These are phyloP conservation scores for Penicillium sp. DNA, from an alignment of 2,329 filamentous ascomycete genomes.

Conservation along the genomic window DNA sequence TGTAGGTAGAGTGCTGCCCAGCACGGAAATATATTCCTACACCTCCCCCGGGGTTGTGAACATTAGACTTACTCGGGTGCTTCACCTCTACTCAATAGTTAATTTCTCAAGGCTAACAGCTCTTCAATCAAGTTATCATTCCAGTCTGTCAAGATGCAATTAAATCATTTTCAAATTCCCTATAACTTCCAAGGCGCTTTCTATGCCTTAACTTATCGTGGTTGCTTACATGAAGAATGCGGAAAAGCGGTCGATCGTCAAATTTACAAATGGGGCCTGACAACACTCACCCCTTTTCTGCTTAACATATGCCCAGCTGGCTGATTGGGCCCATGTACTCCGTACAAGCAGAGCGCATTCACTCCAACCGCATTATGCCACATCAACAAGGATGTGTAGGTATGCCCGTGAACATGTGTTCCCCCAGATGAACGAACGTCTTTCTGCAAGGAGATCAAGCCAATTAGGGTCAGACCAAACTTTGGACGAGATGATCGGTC, in stretches of 20 bases:
- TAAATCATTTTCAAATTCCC: background rate
- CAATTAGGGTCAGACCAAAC: background rate
- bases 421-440: background rate
- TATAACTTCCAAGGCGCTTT: background rate
- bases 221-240: background rate
- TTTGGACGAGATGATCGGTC: conserved; percentile 7
- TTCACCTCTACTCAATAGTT: no score
- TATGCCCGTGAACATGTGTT: background rate
- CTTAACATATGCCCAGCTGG: background rate
- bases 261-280: background rate
- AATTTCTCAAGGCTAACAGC: no score
- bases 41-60: no score
- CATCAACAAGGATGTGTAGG: background rate
- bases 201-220: background rate
- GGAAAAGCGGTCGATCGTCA: background rate
- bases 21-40: no score
- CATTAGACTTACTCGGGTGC: no score
- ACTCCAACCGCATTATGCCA: background rate
- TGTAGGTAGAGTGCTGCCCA: no score
- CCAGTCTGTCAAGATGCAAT: background rate
- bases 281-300: background rate
- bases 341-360: background rate
- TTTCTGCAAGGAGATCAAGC: conserved; percentile 2
- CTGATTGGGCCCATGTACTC: background rate
- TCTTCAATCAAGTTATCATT: no score